A percentile compares a stretch with the other conserved stretches of the same genome.
Evolutionary conservation across 1,284 basidiomycete species (phyloP).

Genomic region (Fomitopsis palustris): DNA sequence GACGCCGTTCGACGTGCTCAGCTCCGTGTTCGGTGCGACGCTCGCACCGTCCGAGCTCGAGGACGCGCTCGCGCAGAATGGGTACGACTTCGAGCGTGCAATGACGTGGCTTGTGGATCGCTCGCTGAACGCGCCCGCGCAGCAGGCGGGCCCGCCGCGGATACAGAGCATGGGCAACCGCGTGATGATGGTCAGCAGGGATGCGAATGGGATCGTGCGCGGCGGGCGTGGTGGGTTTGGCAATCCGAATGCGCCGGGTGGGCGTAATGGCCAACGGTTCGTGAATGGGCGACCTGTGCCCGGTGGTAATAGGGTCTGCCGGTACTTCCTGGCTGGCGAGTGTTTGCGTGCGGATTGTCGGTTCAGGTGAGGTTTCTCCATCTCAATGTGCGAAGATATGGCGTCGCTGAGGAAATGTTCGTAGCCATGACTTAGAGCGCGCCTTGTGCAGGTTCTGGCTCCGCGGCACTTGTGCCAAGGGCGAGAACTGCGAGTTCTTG

Average conservation of each 20-base stretch:
- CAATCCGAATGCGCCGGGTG: constrained; percentile 29
- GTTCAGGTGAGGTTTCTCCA: constrained; percentile 90
- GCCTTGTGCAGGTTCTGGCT: constrained; percentile 98
- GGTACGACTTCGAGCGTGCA: constrained; percentile 92
- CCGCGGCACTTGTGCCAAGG: constrained; percentile 92
- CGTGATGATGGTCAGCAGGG: constrained; percentile 59
- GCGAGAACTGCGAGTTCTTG: constrained; percentile 87
- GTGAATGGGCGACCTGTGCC: constrained; percentile 56
- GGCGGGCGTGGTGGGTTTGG: constrained; percentile 44
- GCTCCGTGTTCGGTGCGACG: constrained; percentile 87
- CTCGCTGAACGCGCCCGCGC: constrained; percentile 43
- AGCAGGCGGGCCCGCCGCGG: constrained; percentile 39
- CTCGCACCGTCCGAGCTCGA: constrained; percentile 90
- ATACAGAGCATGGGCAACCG: constrained; percentile 61
- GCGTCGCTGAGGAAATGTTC: constrained; percentile 7
- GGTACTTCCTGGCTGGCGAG: constrained; percentile 96
- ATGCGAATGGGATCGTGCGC: constrained; percentile 34
- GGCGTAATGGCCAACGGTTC: constrained; percentile 48
- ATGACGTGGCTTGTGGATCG: constrained; percentile 91
- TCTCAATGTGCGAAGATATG: no score
- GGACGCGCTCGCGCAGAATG: constrained; percentile 84
- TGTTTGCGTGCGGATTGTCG: constrained; percentile 95
- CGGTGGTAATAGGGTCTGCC: constrained; percentile 78
- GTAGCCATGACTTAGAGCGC: constrained; percentile 85
- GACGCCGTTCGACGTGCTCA: constrained; percentile 95